These are phyloP conservation scores for Nannochloropsis salina DNA, from an alignment of 108 stramenopile genomes.

Conservation along the genomic window DNA sequence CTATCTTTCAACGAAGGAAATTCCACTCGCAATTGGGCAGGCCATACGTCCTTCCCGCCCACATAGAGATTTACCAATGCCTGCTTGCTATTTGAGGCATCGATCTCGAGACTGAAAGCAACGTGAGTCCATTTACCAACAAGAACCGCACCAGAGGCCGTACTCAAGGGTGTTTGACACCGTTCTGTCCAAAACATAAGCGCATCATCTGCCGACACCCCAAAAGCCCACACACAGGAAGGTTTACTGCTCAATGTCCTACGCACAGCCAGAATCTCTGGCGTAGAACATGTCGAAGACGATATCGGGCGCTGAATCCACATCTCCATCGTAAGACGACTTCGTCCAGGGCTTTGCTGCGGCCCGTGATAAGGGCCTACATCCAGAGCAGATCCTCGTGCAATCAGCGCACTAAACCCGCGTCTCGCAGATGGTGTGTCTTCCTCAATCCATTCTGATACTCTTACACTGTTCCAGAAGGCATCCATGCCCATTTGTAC, in stretches of 20 bases:
- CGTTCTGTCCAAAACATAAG: neutral
- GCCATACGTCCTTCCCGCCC: neutral
- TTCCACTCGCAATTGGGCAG: neutral
- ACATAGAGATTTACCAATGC: neutral
- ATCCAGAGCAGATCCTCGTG: neutral
- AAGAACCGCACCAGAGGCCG: neutral
- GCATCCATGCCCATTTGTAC: constrained; percentile 12
- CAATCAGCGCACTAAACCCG: neutral
- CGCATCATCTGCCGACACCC: neutral
- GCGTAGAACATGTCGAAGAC: neutral
- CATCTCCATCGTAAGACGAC: constrained; percentile 9
- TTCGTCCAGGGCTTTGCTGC: neutral
- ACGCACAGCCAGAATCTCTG: neutral
- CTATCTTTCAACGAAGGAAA: neutral
- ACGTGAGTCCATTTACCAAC: neutral
- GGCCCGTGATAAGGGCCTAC: neutral
- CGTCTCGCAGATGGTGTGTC: neutral
- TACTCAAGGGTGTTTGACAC: neutral
- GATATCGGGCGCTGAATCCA: constrained; percentile 2
- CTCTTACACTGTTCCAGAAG: neutral
- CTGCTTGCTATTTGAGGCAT: neutral
- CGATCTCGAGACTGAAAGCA: constrained; percentile 3
- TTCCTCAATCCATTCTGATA: neutral
- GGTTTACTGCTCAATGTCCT: neutral
- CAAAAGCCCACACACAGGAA: neutral